Percentiles rank a stretch among this genome's conserved stretches.
Conservation (phyloP, 73 alveolate species). For the Blepharisma japonicum region DNA sequence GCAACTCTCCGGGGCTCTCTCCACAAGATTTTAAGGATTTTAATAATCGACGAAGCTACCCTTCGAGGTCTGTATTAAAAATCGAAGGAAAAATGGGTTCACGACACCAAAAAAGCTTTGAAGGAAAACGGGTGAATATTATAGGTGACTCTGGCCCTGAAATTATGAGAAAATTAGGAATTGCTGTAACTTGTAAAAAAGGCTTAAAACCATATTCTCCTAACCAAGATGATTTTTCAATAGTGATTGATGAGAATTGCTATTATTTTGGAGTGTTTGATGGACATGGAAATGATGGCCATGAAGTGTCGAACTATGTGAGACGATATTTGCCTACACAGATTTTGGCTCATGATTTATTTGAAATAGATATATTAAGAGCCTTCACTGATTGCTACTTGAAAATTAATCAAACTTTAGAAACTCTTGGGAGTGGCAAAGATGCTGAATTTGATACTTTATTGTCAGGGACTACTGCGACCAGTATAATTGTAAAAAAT, state of each 20-base stretch:
- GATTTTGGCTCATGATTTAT: constrained; percentile 35
- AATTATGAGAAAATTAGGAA: background rate
- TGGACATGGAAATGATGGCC: constrained; percentile 25
- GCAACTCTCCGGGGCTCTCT: too few species aligned
- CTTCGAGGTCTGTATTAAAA: too few species aligned
- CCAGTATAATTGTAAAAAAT: constrained; percentile 5
- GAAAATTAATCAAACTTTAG: too few species aligned
- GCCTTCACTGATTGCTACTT: too few species aligned
- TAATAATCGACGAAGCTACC: too few species aligned
- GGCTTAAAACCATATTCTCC: background rate
- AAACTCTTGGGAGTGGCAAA: too few species aligned
- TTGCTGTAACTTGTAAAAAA: constrained; percentile 27
- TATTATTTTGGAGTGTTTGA: constrained; percentile 18
- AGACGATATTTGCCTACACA: background rate
- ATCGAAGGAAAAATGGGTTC: too few species aligned
- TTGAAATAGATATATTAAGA: background rate
- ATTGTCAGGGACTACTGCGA: constrained; percentile 26
- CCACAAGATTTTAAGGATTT: too few species aligned
- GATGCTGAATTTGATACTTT: too few species aligned
- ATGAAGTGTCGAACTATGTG: background rate
- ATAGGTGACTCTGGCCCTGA: too few species aligned
- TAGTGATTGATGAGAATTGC: background rate
- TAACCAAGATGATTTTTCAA: constrained; percentile 26
- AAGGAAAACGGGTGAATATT: too few species aligned
- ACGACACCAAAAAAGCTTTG: too few species aligned